Base-by-base conservation (phyloP, 305 asterid genomes). In the Caryopteris hybrid region DNA sequence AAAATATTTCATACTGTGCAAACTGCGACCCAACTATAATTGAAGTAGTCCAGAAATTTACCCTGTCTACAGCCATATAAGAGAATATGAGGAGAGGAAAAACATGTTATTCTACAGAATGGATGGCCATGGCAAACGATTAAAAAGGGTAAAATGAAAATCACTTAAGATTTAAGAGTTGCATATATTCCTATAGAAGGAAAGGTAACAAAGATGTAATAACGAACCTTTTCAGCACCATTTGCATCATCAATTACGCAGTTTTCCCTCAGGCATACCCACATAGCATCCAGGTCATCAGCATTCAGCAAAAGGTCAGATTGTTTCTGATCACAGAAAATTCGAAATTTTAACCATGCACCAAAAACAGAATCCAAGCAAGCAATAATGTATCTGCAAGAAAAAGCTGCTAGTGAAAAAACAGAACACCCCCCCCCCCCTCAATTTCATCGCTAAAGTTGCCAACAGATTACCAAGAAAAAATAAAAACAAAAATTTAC, bases 221-320 rank as follows among this genome's bases (percentile, higher is more conserved):
- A 13, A 42, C 65, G 29, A 57, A 91, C 99, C 97, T 95, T 95
- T 80, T 95, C 99, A 69, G 99, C 98, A 70, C 99, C 96, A 68
- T 96, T 95, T 75, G 97, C 97, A 88, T 95, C 99, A 80, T 95
- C 99, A 27, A 95, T 92, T 39, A 91, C 99, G 23, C 99, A 95
- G 81, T 95, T 95, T 84, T 92, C 99, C 59, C 99, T 84, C 70
- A 95, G 79, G 81, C 98, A 91, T 72, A 95, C 95, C 99, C 99
- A 95, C 99, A 95, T 95, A 48, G 98, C 97, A 78, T 95, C 99
- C 88, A 95, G 80, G 78, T 95, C 99, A 78, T 95, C 99, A 61
- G 97, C 99, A 92, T 95, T 95, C 78, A 95, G 86, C 85, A 95
- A 75, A 68, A 86, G 89, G 83, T 95, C 99, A 38, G 98, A 89